Evolutionary conservation across 2,329 filamentous ascomycete species (phyloP).

Genomic region (Shiraia sp.): DNA sequence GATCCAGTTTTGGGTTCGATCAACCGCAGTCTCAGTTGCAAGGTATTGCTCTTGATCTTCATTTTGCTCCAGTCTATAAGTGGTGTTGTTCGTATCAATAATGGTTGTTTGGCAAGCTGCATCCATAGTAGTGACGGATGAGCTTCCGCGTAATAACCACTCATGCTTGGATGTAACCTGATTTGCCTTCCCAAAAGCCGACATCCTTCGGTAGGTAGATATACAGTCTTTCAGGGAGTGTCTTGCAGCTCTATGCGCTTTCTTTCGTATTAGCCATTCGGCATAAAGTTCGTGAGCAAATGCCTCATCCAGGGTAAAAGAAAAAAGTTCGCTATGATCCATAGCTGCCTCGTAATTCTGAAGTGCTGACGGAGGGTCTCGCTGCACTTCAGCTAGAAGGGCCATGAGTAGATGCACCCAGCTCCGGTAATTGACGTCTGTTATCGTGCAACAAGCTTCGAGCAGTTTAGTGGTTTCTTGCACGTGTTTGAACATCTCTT

Average conservation of each 20-base stretch:
- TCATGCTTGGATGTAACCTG: constrained; percentile 70
- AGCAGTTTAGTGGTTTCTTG: constrained; percentile 63
- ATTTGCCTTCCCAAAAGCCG: constrained; percentile 70
- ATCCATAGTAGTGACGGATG: constrained; percentile 64
- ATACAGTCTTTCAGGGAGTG: constrained; percentile 70
- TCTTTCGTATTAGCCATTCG: constrained; percentile 68
- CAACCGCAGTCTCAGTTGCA: constrained; percentile 45
- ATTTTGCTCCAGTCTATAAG: constrained; percentile 51
- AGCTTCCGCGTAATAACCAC: constrained; percentile 66
- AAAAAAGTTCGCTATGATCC: constrained; percentile 71
- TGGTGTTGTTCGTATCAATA: constrained; percentile 50
- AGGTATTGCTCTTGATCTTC: constrained; percentile 47
- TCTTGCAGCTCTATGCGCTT: constrained; percentile 69
- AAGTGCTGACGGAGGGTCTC: constrained; percentile 59
- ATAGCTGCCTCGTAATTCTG: constrained; percentile 70
- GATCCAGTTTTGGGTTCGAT: constrained; percentile 55
- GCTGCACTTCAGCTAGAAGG: constrained; percentile 66
- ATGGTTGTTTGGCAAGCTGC: constrained; percentile 71
- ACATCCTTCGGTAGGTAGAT: constrained; percentile 68
- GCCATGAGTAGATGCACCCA: constrained; percentile 72
- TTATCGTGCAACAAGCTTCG: constrained; percentile 65
- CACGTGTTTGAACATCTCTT: constrained; percentile 58
- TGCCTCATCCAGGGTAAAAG: constrained; percentile 72
- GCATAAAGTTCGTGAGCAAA: constrained; percentile 75
- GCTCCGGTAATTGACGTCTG: constrained; percentile 70